phyloP scores from a whole-genome alignment of 257 asterid genomes.

The Cordia subcordata region DNA sequence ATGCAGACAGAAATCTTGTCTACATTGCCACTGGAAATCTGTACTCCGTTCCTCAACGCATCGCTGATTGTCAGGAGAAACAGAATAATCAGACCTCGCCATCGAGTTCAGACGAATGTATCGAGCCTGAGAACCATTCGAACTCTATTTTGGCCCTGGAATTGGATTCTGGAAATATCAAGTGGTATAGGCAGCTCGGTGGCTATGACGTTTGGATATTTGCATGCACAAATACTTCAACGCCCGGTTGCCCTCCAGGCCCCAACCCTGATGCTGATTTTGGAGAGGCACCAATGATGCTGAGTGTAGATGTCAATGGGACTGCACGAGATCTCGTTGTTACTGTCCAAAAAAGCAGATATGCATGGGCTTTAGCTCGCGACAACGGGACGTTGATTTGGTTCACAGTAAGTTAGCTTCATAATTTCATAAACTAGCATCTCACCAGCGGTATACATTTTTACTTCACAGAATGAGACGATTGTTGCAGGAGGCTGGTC shows the following conservation, averaged over 20 bases:
- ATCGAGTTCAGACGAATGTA: slow-evolving; percentile 25
- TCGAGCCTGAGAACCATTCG: slow-evolving; percentile 37
- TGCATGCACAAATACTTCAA: slow-evolving; percentile 26
- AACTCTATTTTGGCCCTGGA: slow-evolving; percentile 43
- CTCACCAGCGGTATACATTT: neutral
- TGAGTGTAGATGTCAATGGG: slow-evolving; percentile 17
- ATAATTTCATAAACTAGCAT: too few species aligned
- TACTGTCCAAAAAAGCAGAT: slow-evolving; percentile 52
- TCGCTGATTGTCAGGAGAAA: slow-evolving; percentile 32
- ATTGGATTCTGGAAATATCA: slow-evolving; percentile 27
- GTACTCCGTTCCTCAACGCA: slow-evolving; percentile 37
- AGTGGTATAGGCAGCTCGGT: slow-evolving; percentile 49
- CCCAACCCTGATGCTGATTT: slow-evolving; percentile 50
- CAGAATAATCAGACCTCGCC: slow-evolving; percentile 35
- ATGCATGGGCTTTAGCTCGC: slow-evolving; percentile 45
- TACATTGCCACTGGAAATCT: slow-evolving; percentile 52
- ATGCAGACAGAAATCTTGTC: slow-evolving; percentile 28
- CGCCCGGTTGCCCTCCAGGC: slow-evolving; percentile 46
- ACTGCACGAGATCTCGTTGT: slow-evolving; percentile 24
- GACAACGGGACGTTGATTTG: slow-evolving; percentile 36
- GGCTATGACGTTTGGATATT: slow-evolving; percentile 53
- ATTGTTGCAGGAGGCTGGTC: slow-evolving; percentile 41
- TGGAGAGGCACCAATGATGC: slow-evolving; percentile 56
- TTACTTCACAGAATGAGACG: neutral
- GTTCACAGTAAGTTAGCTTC: slow-evolving; percentile 18